Percentiles rank a stretch among this genome's conserved stretches.
phyloP scores from a whole-genome alignment of 2,329 filamentous ascomycete genomes.

The Verticillium longisporum region DNA sequence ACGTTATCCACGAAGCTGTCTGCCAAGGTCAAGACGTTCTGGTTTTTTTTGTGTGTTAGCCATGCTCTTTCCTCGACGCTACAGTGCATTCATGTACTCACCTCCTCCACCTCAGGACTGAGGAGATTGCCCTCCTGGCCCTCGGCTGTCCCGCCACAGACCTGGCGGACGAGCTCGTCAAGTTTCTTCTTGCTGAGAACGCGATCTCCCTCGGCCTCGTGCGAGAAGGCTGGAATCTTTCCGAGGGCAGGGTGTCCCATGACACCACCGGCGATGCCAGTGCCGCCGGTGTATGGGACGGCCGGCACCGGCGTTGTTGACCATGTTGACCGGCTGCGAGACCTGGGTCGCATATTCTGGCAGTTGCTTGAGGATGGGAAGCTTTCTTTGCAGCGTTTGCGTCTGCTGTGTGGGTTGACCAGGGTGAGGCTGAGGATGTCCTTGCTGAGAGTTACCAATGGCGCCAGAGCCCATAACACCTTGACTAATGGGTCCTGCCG shows the following conservation, averaged over 20 bases:
- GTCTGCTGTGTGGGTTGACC: conserved; percentile 29
- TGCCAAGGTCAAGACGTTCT: conserved; percentile 83
- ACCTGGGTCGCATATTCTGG: conserved; percentile 59
- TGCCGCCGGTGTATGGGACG: conserved; percentile 76
- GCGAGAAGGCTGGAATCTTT: conserved; percentile 74
- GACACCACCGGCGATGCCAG: conserved; percentile 69
- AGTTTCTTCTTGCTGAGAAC: conserved; percentile 97
- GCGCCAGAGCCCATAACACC: conserved; percentile 23
- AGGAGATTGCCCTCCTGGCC: conserved; percentile 69
- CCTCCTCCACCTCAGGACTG: conserved; percentile 93
- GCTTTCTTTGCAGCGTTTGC: conserved; percentile 49
- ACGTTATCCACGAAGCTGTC: conserved; percentile 95
- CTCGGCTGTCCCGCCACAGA: conserved; percentile 73
- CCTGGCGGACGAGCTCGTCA: conserved; percentile 88
- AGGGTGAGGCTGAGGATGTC: conserved; percentile 42
- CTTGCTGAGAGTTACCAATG: conserved; percentile 21
- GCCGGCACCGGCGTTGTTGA: conserved; percentile 51
- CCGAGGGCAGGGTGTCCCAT: conserved; percentile 82
- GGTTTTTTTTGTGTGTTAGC: conserved; percentile 7
- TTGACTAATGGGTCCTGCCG: conserved; percentile 21
- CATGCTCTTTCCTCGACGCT: not conserved
- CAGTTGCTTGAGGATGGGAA: conserved; percentile 78
- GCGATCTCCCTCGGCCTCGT: conserved; percentile 87
- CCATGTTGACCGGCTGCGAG: conserved; percentile 67
- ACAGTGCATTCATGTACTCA: conserved; percentile 31